Evolutionary conservation across 768 basidiomycete species (phyloP), one percentile per base, ranked within the genome.

Genomic region (Suillus subluteus): DNA sequence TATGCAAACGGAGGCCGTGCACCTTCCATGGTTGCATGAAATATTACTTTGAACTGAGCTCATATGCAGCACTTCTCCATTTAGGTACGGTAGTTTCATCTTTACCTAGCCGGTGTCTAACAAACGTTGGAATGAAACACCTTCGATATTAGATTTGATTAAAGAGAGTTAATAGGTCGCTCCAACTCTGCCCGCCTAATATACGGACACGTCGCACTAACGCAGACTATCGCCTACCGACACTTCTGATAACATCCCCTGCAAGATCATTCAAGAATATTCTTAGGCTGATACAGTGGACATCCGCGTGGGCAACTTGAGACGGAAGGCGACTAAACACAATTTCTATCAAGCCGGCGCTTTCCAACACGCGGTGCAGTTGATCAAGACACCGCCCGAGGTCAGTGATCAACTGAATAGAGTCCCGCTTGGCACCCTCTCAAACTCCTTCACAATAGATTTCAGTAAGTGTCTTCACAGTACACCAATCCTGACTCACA

Each of bases 1-100:
- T 77, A 79, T 54, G 78, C 72, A 21, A 68, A 79, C 18, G 78
- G 75, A 37, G 78, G 74, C 6, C 68, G 67, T 73, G 68, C 32
- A 66, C 30, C 30, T 43, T 46, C 21, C 35, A 23, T 67, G 32
- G 18, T 38, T 65, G 35, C 23, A 30, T 30, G 52, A 30, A 3
- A 54, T 54, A 54, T 30, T 30, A 16, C 15, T 26, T 1, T 26
- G 48, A 26, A 6, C 23, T 52, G 13, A 12, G 6, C 32, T 32
- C 26, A 26, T 26, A 26, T 26, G 26, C 32, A 32, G 32, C 32
- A 32, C 23, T 50, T 52, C 50, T 52, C 26, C 7, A 7, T 26
- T 13, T 30, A 26, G 26, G 26, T 26, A 16, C 15, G 15, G 50
- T 6, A 52, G 1, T 52, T 15, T 26, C 50, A 15, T 26, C 7